Percentiles rank a stretch among this genome's conserved stretches.
These are phyloP conservation scores for Scedosporium aurantiacum DNA, from an alignment of 2,329 filamentous ascomycete species.

Conservation along the genomic window DNA sequence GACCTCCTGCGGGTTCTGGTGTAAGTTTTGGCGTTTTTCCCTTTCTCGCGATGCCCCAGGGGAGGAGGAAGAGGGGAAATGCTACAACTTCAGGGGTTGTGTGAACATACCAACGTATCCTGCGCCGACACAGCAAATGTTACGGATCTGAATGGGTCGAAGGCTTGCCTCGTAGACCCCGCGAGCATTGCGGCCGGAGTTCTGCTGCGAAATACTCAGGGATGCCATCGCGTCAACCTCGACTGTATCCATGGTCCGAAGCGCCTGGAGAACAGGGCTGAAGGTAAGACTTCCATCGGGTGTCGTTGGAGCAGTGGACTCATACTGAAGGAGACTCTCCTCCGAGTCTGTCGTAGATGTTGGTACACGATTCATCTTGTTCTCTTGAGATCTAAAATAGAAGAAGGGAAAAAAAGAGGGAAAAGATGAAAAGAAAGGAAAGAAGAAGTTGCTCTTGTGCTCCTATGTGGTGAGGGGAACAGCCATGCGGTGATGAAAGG, in stretches of 20 bases:
- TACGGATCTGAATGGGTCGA: slow-evolving; percentile 26
- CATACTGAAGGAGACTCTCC: slow-evolving; percentile 18
- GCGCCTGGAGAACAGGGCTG: slow-evolving; percentile 27
- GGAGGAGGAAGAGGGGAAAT: not conserved
- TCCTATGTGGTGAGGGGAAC: too few species aligned
- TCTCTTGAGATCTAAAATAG: not conserved
- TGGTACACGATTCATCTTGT: slow-evolving; percentile 11
- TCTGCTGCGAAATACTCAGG: not conserved
- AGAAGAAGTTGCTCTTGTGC: too few species aligned
- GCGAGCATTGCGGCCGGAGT: not conserved
- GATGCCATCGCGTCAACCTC: slow-evolving; percentile 6
- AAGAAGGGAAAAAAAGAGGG: not conserved
- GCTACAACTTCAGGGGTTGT: not conserved
- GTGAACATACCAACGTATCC: slow-evolving; percentile 58
- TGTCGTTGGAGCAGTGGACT: slow-evolving; percentile 33
- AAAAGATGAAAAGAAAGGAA: too few species aligned
- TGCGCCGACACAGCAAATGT: slow-evolving; percentile 64
- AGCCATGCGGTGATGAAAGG: too few species aligned
- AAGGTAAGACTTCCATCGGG: slow-evolving; percentile 30
- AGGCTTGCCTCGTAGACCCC: not conserved
- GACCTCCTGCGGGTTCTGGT: slow-evolving; percentile 42
- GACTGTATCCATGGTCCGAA: slow-evolving; percentile 9
- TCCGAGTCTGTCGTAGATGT: slow-evolving; percentile 16
- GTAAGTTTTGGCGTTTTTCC: not conserved
- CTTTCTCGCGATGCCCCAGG: not conserved